phyloP scores from a whole-genome alignment of 805 yeast species.

The Candida koratica region DNA sequence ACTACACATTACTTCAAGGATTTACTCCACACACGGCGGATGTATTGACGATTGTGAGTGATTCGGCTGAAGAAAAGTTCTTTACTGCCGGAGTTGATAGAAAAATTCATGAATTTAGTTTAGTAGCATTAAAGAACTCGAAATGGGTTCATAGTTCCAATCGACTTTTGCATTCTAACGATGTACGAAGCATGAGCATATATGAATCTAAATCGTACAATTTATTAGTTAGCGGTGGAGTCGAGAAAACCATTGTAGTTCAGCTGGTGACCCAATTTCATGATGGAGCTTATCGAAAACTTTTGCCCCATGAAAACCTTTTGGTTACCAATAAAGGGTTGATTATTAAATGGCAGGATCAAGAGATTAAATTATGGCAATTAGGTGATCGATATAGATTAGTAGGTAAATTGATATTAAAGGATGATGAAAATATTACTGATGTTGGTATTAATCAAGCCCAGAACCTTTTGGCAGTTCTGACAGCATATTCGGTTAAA shows the following conservation, averaged over 20 bases:
- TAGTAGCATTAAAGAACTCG: constrained; percentile 32
- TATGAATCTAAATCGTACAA: constrained; percentile 66
- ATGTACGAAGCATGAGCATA: constrained; percentile 70
- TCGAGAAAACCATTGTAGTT: constrained; percentile 64
- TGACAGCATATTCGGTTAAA: constrained; percentile 64
- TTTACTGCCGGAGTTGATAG: constrained; percentile 94
- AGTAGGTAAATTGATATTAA: constrained; percentile 59
- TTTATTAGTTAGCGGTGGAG: constrained; percentile 78
- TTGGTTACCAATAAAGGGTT: constrained; percentile 43
- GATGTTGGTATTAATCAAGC: constrained; percentile 61
- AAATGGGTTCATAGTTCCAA: constrained; percentile 78
- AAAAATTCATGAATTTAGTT: constrained; percentile 70
- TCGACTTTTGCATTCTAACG: constrained; percentile 81
- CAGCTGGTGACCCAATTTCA: constrained; percentile 65
- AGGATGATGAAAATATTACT: constrained; percentile 78
- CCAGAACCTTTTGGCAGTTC: constrained; percentile 66
- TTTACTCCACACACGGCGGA: constrained; percentile 89
- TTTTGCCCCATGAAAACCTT: constrained; percentile 57
- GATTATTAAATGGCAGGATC: constrained; percentile 78
- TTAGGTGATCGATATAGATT: constrained; percentile 47
- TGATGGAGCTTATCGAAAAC: constrained; percentile 66
- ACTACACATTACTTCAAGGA: constrained; percentile 72
- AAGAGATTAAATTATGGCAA: constrained; percentile 76
- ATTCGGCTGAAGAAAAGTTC: constrained; percentile 55
- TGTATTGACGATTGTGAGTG: constrained; percentile 67